These are phyloP conservation scores for Liquidambar formosana DNA, from an alignment of 164 flowering plant genomes.

Conservation along the genomic window DNA sequence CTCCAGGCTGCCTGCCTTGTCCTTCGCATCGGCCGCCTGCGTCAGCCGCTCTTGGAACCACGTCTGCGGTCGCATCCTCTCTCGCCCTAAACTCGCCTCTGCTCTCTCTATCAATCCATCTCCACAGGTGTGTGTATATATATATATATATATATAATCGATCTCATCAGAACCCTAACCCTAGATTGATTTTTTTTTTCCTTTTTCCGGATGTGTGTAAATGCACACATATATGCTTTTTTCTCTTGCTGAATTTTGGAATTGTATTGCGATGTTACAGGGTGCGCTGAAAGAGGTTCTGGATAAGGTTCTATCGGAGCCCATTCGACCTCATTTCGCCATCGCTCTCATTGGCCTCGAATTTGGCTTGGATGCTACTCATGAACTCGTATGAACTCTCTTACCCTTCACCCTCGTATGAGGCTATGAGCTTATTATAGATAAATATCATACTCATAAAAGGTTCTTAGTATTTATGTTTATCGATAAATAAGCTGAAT, in stretches of 20 bases:
- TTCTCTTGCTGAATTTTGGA: background rate
- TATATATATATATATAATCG: no score
- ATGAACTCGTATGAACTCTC: slow-evolving; percentile 32
- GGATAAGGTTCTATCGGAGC: slow-evolving; percentile 59
- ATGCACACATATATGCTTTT: background rate
- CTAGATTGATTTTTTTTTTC: background rate
- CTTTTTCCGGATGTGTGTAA: background rate
- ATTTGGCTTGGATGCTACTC: slow-evolving; percentile 31
- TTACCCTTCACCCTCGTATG: background rate
- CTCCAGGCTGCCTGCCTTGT: slow-evolving; percentile 49
- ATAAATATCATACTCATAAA: no score
- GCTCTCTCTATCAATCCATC: slow-evolving; percentile 46
- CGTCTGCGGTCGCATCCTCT: slow-evolving; percentile 46
- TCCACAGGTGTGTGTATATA: slow-evolving; percentile 26
- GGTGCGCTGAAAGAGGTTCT: slow-evolving; percentile 55
- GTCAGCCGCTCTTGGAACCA: slow-evolving; percentile 54
- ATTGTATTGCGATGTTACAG: slow-evolving; percentile 32
- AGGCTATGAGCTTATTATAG: no score
- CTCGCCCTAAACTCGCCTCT: slow-evolving; percentile 63
- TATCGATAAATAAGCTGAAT: no score
- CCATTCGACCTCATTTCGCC: slow-evolving; percentile 83
- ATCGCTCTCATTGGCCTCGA: slow-evolving; percentile 35
- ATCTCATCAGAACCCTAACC: no score
- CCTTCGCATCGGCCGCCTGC: slow-evolving; percentile 59
- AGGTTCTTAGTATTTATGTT: no score